Conservation (phyloP, 2,329 filamentous ascomycete species). For the Colletotrichum horii region DNA sequence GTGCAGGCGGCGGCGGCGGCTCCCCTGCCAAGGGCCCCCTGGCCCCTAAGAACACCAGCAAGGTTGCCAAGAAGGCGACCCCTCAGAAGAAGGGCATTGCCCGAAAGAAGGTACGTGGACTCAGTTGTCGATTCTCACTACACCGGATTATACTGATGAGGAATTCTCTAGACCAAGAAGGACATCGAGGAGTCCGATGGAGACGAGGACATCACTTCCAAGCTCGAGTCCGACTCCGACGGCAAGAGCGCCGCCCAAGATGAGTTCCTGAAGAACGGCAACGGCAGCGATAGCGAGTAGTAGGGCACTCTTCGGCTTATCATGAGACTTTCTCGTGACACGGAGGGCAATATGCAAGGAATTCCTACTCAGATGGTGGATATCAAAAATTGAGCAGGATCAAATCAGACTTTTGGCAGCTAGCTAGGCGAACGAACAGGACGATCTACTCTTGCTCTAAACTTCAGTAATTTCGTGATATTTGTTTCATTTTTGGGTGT, state of each 20-base stretch:
- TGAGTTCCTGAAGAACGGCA: background rate
- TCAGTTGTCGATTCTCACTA: background rate
- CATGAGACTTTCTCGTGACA: background rate
- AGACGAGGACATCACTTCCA: background rate
- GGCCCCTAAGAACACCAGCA: slow-evolving; percentile 24
- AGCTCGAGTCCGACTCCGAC: slow-evolving; percentile 12
- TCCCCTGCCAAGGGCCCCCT: slow-evolving; percentile 30
- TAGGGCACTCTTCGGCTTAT: background rate
- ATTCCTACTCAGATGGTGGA: background rate
- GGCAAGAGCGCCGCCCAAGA: slow-evolving; percentile 5
- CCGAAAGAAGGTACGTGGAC: slow-evolving; percentile 30
- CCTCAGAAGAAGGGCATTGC: slow-evolving; percentile 25
- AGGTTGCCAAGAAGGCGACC: slow-evolving; percentile 36
- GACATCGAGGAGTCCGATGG: background rate
- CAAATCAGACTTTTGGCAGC: background rate
- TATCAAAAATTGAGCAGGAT: background rate
- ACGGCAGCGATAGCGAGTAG: background rate
- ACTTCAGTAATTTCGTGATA: background rate
- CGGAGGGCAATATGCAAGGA: background rate
- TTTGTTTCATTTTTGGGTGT: background rate
- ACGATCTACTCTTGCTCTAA: background rate
- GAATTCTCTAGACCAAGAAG: background rate
- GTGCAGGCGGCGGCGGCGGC: background rate
- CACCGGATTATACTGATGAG: background rate
- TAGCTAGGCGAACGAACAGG: background rate